Conservation (phyloP, 192 early-diverging fungal genomes). For the Radiomyces spectabilis region DNA sequence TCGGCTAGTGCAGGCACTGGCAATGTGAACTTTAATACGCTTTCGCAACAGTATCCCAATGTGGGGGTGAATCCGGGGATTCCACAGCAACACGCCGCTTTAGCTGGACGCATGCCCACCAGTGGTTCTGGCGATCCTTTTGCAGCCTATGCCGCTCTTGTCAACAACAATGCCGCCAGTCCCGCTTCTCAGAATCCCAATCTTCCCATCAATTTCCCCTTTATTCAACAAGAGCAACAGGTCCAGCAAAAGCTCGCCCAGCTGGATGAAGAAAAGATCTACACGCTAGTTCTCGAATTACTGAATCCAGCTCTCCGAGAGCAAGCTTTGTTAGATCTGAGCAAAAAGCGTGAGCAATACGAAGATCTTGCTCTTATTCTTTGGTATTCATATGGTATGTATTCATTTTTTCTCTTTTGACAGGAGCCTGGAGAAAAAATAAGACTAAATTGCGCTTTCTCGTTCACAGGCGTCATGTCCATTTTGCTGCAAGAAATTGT, state of each 20-base stretch:
- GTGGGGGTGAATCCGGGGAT: conserved; percentile 12
- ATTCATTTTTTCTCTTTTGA: too few species aligned
- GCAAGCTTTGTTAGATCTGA: conserved; percentile 86
- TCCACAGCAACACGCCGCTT: conserved; percentile 21
- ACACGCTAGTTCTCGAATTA: conserved; percentile 84
- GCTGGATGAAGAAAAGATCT: conserved; percentile 81
- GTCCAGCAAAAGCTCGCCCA: conserved; percentile 39
- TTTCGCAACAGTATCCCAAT: conserved; percentile 22
- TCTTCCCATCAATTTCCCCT: not conserved
- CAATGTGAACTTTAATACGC: conserved; percentile 10
- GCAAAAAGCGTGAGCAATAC: conserved; percentile 91
- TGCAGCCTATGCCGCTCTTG: not conserved
- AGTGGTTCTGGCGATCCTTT: too few species aligned
- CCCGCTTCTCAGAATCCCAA: not conserved
- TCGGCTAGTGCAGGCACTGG: too few species aligned
- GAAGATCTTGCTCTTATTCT: conserved; percentile 93
- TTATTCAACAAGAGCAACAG: conserved; percentile 27
- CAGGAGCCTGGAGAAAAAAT: too few species aligned
- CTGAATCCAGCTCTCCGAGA: conserved; percentile 71
- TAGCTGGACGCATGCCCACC: too few species aligned
- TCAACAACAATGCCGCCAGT: too few species aligned
- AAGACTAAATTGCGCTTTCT: too few species aligned
- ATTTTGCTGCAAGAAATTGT: conserved; percentile 95
- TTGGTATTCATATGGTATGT: conserved; percentile 91
- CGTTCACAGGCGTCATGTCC: conserved; percentile 73